phyloP scores from a whole-genome alignment of 257 asterid genomes.

The Orobanche coerulescens region DNA sequence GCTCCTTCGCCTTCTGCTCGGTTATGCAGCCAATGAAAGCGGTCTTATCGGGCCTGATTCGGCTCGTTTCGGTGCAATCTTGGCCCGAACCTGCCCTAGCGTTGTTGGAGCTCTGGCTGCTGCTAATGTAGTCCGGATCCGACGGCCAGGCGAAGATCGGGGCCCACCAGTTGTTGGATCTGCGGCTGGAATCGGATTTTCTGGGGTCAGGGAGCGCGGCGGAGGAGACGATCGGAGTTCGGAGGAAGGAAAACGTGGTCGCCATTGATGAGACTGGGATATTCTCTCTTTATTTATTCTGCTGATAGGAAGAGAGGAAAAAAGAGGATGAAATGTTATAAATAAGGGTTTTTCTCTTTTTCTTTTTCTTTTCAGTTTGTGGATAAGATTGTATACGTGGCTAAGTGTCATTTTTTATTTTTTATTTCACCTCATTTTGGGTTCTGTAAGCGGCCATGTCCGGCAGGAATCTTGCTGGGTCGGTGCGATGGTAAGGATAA shows the following conservation, averaged over 20 bases:
- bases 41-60: conserved; percentile 21
- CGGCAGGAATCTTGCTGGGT: too few species aligned
- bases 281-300: neutral
- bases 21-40: conserved; percentile 41
- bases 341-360: neutral
- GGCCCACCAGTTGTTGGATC: conserved; percentile 50
- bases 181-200: conserved; percentile 20
- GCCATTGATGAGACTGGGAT: conserved; percentile 27
- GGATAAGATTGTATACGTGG: conserved; percentile 34
- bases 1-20: conserved; percentile 74
- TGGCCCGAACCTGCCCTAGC: conserved; percentile 9
- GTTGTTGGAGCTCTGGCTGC: conserved; percentile 18
- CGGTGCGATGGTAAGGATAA: too few species aligned
- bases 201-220: conserved; percentile 25
- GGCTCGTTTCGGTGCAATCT: conserved; percentile 17
- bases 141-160: conserved; percentile 60
- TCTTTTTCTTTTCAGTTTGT: neutral
- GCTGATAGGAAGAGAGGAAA: conserved; percentile 12
- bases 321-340: neutral
- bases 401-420: neutral
- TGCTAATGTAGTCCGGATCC: conserved; percentile 53
- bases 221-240: conserved; percentile 31
- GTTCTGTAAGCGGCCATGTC: too few species aligned
- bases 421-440: neutral
- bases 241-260: conserved; percentile 27